These are phyloP conservation scores for Alternaria postmessia DNA, from an alignment of 2,329 filamentous ascomycete species.

Conservation along the genomic window DNA sequence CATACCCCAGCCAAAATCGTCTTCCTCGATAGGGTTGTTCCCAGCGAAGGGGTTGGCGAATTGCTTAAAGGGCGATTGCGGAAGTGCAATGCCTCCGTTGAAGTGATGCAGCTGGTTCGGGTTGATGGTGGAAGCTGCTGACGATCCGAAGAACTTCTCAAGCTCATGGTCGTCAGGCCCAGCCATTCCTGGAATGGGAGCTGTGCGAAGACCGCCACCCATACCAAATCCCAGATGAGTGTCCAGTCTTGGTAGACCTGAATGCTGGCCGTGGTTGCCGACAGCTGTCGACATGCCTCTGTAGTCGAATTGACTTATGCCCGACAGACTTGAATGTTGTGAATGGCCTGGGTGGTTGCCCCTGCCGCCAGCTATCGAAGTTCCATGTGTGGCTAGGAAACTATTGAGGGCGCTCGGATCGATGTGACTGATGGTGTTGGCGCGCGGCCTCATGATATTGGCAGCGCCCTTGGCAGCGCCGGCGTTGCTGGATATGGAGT, in stretches of 20 bases:
- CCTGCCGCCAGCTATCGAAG: constrained; percentile 58
- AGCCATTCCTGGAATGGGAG: constrained; percentile 64
- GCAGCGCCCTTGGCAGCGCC: constrained; percentile 59
- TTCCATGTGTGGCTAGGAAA: constrained; percentile 70
- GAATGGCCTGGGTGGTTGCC: constrained; percentile 64
- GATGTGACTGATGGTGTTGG: constrained; percentile 96
- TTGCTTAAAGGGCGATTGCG: constrained; percentile 57
- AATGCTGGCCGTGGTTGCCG: constrained; percentile 70
- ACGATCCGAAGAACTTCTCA: constrained; percentile 72
- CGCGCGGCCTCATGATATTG: constrained; percentile 79
- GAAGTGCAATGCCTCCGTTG: constrained; percentile 73
- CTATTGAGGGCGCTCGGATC: constrained; percentile 75
- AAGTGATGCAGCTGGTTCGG: constrained; percentile 84
- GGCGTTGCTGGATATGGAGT: constrained; percentile 76
- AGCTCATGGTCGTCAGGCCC: constrained; percentile 70
- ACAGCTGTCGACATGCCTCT: constrained; percentile 74
- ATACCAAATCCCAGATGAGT: constrained; percentile 77
- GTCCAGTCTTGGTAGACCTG: constrained; percentile 82
- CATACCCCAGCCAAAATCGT: constrained; percentile 87
- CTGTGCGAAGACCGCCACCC: constrained; percentile 76
- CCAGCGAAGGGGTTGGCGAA: constrained; percentile 62
- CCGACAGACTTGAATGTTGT: constrained; percentile 77
- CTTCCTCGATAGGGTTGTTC: constrained; percentile 69
- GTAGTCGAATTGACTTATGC: constrained; percentile 71
- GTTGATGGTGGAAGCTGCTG: constrained; percentile 65